Evolutionary conservation across 2,329 filamentous ascomycete genomes (phyloP), one percentile per base, ranked within the genome.

Genomic region (Hortaea sp.): DNA sequence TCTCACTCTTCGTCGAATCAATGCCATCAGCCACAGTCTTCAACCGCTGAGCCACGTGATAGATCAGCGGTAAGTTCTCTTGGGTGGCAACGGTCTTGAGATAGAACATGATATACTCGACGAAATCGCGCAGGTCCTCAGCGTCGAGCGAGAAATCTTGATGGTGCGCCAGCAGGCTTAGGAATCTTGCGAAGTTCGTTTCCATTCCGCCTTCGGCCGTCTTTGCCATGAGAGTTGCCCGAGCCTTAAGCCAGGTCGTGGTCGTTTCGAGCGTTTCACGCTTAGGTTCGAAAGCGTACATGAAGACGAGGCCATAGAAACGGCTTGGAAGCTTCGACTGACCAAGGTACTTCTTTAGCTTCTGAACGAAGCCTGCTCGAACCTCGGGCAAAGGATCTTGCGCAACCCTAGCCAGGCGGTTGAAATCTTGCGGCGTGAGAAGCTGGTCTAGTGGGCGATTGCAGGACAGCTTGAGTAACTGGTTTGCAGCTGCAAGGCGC

Each of bases 161-260:
- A 63, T 98, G 92, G 63, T 97, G 90, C 5, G 90, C 89, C 39
- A 98, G 75, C 39, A 98, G 70, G 42, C 88, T 92, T 44, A 98
- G 73, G 31, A 97, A 76, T 6, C 92, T 81, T 28, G 85, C 81
- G 62, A 97, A 85, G 9, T 84, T 77, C 20, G 81, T 78, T 66
- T 97, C 90, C 70, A 98, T 79, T 6, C 84, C 75, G 7, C 75
- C 79, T 30, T 70, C 67, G 47, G 69, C 65, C 54, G 66, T 66
- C 43, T 73, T 69, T 2, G 73, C 67, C 59, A 85, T 86, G 45
- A 77, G 74, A 13, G 81, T 78, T 6, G 84, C 81, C 10, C 89
- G 80, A 39, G 89, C 90, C 43, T 85, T 82, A 43, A 97, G 79
- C 89, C 92, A 98, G 0, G 87, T 95, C 51, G 86, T 79, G 3